Base-by-base conservation (phyloP, 805 yeast species). In the Candida ipomoeae region DNA sequence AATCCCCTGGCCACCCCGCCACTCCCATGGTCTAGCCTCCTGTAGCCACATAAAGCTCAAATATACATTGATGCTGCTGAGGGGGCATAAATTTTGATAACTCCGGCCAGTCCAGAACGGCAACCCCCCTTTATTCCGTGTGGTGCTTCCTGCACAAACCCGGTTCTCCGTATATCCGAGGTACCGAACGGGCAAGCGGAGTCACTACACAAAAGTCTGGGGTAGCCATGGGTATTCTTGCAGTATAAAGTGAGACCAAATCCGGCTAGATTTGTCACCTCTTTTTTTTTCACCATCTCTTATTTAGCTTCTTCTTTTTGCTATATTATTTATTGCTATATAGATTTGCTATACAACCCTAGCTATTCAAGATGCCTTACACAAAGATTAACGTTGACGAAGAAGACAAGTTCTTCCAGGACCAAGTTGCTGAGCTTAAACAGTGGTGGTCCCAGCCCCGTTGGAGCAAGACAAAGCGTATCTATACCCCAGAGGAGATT, bases 401-500 rank as follows among this genome's bases (percentile, higher is more conserved):
- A 56, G 94, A 87, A 70, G 88, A 87, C 63, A 68, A 66, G 53
- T 74, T 70, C 62, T 87, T 75, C 79, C 82, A 84, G 62, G 68
- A 75, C 41, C 90, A 89, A 65, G 85, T 89, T 51, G 76, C 78
- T 35, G 87, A 82, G 37, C 83, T 92, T 64, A 81, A 85, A 56
- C 64, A 82, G 64, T 92, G 98, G 98, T 92, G 98, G 98, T 63
- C 87, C 7, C 80, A 85, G 65, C 95, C 97, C 55, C 87, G 98
- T 68, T 92, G 97, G 97, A 74, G 70, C 51, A 81, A 84, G 62
- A 87, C 96, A 60, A 89, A 85, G 73, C 84, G 99, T 66, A 85
- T 85, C 64, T 92, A 92, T 75, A 68, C 88, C 40, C 86, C 97
- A 33, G 89, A 84, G 66, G 96, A 89, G 61, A 89, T 92, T 65